phyloP scores from a whole-genome alignment of 352 stramenopile genomes.

The Phytophthora europaea region DNA sequence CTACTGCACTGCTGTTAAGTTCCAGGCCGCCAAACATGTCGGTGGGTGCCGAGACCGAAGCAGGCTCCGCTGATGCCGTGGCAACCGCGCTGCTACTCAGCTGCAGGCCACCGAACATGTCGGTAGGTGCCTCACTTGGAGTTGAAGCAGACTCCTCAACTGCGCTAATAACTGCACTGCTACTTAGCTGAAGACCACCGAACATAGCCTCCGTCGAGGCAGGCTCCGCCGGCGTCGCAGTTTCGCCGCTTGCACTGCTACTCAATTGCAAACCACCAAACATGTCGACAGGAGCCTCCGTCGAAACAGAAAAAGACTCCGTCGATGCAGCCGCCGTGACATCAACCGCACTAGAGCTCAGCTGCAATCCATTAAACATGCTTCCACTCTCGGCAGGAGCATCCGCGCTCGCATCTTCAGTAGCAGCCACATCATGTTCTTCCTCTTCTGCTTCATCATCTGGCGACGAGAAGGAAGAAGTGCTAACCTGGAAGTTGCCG shows the following conservation, averaged over 20 bases:
- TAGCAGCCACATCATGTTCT: conserved; percentile 2
- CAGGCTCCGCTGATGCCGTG: background rate
- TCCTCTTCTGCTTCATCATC: conserved; percentile 21
- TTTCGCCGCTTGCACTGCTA: conserved; percentile 13
- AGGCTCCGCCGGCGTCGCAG: background rate
- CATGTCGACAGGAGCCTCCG: conserved; percentile 8
- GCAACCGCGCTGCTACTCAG: conserved; percentile 16
- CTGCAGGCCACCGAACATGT: conserved; percentile 28
- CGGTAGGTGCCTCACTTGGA: background rate
- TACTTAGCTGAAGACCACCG: conserved; percentile 30
- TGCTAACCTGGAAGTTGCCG: conserved; percentile 38
- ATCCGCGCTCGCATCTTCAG: conserved; percentile 2
- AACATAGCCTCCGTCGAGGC: conserved; percentile 29
- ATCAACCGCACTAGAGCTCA: conserved; percentile 28
- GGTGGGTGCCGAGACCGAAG: background rate
- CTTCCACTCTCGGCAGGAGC: conserved; percentile 16
- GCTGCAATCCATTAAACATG: conserved; percentile 37
- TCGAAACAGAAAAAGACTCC: conserved; percentile 5
- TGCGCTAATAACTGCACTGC: conserved; percentile 4
- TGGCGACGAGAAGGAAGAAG: conserved; percentile 22
- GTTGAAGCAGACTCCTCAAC: conserved; percentile 3
- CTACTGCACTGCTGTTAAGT: conserved; percentile 11
- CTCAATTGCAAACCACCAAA: conserved; percentile 35
- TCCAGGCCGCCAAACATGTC: conserved; percentile 16
- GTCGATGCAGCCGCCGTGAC: background rate